Percentiles rank a stretch among this genome's conserved stretches.
Conservation (phyloP, 768 basidiomycete genomes). For the Amanita pseudoporphyria region DNA sequence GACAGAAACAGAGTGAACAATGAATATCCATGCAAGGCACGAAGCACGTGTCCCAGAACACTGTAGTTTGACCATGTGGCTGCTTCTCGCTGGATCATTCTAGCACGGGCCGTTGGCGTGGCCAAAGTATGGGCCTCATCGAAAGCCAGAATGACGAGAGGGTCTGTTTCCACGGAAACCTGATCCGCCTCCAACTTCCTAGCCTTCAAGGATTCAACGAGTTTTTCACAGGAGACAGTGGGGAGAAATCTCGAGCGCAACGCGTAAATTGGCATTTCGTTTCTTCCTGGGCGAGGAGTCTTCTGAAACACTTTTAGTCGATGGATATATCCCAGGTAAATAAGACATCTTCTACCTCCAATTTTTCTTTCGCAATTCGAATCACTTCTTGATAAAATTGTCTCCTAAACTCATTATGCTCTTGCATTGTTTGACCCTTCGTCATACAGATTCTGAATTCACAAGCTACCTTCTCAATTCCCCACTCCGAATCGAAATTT, state of each 20-base stretch:
- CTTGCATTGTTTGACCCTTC: neutral
- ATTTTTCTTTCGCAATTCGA: neutral
- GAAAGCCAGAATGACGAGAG: neutral
- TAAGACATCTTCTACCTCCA: neutral
- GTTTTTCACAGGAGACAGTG: too few species aligned
- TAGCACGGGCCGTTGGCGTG: too few species aligned
- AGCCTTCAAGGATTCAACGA: too few species aligned
- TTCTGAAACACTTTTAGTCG: neutral
- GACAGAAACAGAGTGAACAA: constrained; percentile 3
- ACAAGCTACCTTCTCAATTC: too few species aligned
- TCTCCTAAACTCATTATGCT: constrained; percentile 1
- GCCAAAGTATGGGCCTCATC: neutral
- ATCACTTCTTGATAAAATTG: neutral
- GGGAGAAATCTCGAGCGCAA: neutral
- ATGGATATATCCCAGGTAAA: constrained; percentile 1
- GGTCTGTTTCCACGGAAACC: neutral
- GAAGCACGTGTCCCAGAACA: constrained; percentile 3
- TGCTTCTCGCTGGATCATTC: neutral
- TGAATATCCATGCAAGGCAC: neutral
- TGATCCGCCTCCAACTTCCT: too few species aligned
- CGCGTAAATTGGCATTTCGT: neutral
- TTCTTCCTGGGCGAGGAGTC: neutral
- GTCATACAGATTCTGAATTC: constrained; percentile 2
- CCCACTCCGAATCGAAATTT: neutral
- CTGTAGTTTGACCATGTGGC: constrained; percentile 2